A percentile compares a stretch with the other conserved stretches of the same genome.
Evolutionary conservation across 345 rosid species (phyloP).

Genomic region (Hibiscus trionum): DNA sequence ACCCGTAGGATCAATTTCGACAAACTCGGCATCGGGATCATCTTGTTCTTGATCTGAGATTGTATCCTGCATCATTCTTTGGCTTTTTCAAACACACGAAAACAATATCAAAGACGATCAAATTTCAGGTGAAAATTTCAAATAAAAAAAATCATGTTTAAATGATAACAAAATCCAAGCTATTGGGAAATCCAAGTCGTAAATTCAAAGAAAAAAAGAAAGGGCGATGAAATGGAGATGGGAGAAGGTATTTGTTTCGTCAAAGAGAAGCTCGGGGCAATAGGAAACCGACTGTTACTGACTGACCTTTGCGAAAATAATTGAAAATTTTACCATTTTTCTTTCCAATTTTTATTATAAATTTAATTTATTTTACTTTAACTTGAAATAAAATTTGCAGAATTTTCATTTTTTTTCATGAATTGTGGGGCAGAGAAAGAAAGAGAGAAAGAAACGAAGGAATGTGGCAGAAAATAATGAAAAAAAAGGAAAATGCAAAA

Average conservation of each 20-base stretch:
- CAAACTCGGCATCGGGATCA: slow-evolving; percentile 57
- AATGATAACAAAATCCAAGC: background rate
- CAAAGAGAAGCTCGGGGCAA: slow-evolving; percentile 7
- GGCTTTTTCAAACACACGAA: background rate
- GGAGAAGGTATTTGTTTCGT: background rate
- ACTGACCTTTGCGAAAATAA: background rate
- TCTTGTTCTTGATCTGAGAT: slow-evolving; percentile 54
- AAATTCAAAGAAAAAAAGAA: background rate
- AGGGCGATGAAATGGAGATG: background rate
- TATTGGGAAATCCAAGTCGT: background rate
- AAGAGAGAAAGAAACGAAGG: too few relatives aligned
- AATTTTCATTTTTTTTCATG: background rate
- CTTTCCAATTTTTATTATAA: background rate
- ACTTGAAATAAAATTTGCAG: background rate
- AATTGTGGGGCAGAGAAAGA: background rate
- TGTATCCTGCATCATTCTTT: slow-evolving; percentile 53
- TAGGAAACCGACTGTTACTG: slow-evolving; percentile 4
- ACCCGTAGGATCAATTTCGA: slow-evolving; percentile 75
- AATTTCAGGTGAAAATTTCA: background rate
- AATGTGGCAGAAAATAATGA: background rate
- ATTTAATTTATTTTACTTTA: background rate
- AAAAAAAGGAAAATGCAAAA: background rate
- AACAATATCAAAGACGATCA: background rate
- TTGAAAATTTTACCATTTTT: background rate
- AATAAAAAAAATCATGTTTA: background rate